Evolutionary conservation across 164 flowering plant genomes (phyloP).

Genomic region (Kalanchoe fedtschenkoi): DNA sequence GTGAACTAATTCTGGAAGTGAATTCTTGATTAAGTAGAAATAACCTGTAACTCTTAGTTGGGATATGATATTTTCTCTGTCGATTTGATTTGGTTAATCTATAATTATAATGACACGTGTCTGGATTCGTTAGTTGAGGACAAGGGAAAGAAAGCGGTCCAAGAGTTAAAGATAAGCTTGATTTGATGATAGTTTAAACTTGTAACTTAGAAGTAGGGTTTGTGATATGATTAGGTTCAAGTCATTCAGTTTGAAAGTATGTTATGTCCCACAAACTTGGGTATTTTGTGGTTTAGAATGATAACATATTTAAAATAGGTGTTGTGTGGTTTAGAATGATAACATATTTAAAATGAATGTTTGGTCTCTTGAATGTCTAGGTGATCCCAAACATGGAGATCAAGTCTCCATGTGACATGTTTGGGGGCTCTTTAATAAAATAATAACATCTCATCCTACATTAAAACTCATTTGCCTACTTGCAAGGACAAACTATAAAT

Average conservation of each 20-base stretch:
- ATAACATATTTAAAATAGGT: not conserved
- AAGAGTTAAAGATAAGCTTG: not conserved
- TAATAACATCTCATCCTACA: not conserved
- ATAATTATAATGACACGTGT: not conserved
- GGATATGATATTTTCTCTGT: too few relatives aligned
- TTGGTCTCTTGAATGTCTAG: not conserved
- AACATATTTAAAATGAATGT: not conserved
- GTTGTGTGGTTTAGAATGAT: not conserved
- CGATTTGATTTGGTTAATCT: too few relatives aligned
- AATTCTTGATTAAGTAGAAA: too few relatives aligned
- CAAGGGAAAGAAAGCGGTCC: not conserved
- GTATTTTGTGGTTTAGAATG: not conserved
- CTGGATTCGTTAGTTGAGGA: not conserved
- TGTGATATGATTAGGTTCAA: not conserved
- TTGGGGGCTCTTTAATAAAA: not conserved
- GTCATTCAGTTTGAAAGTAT: not conserved
- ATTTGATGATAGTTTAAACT: not conserved
- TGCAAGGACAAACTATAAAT: not conserved
- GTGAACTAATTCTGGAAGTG: too few relatives aligned
- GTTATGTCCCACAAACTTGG: not conserved
- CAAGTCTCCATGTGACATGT: not conserved
- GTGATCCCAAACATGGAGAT: slow-evolving; percentile 1
- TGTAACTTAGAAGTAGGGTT: not conserved
- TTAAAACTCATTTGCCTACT: too few relatives aligned
- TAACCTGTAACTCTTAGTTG: too few relatives aligned